These are phyloP conservation scores for Phytopythium boreale DNA, from an alignment of 352 stramenopile species.

Conservation along the genomic window DNA sequence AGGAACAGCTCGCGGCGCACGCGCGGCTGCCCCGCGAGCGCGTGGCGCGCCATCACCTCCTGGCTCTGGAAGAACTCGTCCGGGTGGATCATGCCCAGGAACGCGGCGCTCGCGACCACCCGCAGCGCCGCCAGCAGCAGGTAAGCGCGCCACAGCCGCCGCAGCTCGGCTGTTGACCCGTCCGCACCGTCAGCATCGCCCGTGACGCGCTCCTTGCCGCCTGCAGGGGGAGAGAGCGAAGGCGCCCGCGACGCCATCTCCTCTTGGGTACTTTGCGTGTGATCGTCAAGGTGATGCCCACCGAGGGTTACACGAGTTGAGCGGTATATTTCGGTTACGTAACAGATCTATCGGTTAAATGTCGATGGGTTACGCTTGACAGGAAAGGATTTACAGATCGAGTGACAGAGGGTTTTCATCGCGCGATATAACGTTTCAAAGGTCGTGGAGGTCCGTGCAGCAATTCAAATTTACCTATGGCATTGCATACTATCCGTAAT, in stretches of 20 bases:
- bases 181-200: neutral
- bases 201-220: neutral
- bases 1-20: constrained; percentile 40
- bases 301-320: too few species aligned
- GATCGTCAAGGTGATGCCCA: too few species aligned
- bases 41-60: constrained; percentile 71
- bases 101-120: constrained; percentile 20
- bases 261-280: neutral
- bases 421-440: neutral
- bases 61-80: constrained; percentile 89
- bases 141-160: constrained; percentile 18
- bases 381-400: neutral
- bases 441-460: neutral
- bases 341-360: too few species aligned
- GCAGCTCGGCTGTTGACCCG: neutral
- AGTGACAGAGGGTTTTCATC: neutral
- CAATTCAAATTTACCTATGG: neutral
- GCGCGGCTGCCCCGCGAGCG: constrained; percentile 19
- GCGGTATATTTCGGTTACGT: too few species aligned
- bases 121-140: constrained; percentile 38
- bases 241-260: neutral
- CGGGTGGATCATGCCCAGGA: constrained; percentile 68
- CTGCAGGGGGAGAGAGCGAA: neutral
- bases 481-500: neutral
- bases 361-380: neutral